Conservation (phyloP, 2,329 filamentous ascomycete species). For the Ophidiomyces ophidiicola region DNA sequence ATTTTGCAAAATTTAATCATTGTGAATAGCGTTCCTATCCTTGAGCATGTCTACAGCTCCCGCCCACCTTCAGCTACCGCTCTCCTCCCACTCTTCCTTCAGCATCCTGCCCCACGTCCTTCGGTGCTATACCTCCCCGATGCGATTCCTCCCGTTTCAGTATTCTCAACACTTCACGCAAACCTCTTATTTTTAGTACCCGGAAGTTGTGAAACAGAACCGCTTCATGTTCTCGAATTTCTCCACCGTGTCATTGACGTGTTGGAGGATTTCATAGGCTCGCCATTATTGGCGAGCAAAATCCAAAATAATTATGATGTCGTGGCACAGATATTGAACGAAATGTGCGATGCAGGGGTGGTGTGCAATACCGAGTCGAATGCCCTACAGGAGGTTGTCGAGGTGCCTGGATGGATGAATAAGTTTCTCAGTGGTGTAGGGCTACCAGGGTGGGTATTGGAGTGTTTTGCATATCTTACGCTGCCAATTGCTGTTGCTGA, state of each 20-base stretch:
- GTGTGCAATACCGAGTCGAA: conserved; percentile 87
- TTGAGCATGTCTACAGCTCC: conserved; percentile 79
- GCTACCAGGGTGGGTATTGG: conserved; percentile 52
- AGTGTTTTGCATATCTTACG: neutral
- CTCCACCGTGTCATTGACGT: conserved; percentile 85
- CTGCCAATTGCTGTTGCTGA: neutral
- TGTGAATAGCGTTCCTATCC: conserved; percentile 56
- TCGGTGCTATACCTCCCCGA: conserved; percentile 75
- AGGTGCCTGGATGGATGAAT: conserved; percentile 80
- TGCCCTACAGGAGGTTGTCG: conserved; percentile 77
- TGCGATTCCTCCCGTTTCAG: conserved; percentile 70
- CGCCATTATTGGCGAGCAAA: conserved; percentile 71
- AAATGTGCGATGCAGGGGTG: conserved; percentile 93
- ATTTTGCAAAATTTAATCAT: conserved; percentile 11
- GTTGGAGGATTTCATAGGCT: conserved; percentile 85
- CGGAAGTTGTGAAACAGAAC: conserved; percentile 74
- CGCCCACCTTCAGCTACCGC: conserved; percentile 64
- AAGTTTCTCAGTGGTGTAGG: conserved; percentile 80
- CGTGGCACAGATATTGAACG: conserved; percentile 77
- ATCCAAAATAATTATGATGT: conserved; percentile 88
- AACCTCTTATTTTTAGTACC: conserved; percentile 78
- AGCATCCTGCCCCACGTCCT: conserved; percentile 67
- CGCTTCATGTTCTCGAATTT: conserved; percentile 83
- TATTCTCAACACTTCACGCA: conserved; percentile 79
- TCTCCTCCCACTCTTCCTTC: conserved; percentile 75